Base-by-base conservation (phyloP, 495 filamentous ascomycete species). In the Penicillium salamii region DNA sequence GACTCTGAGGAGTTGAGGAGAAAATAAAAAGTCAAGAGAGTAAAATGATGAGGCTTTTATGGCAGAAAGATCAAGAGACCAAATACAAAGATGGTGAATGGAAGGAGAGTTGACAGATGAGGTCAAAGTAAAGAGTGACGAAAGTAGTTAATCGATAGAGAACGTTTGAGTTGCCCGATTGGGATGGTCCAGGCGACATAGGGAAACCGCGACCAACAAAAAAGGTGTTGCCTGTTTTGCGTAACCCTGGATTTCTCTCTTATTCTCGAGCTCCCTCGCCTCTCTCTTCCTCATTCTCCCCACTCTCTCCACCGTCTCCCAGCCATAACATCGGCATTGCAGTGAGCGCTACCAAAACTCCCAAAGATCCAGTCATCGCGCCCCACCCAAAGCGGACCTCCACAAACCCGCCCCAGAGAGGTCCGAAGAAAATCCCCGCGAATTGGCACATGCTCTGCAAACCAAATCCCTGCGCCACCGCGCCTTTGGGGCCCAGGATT, bases 341-440 rank as follows among this genome's bases (percentile, higher is more conserved):
- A 14, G 64, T 65, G 24, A 58, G 23, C 9, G 50, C 55, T 23
- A 50, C 52, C 43, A 70, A 52, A 17, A 66, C 40, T 14, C 63
- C 68, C 58, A 73, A 40, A n/a, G 56, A 56, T 41, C 47, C 52
- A 2, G 59, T 46, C 62, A 84, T 75, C 0, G 72, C 74, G 3
- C 70, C 70, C 86, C 86, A 90, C 18, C 83, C 85, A 38, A 77
- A 77, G 3, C 69, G 62, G 28, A 77, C 74, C 44, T 78, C 70
- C 21, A 88, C 65, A 33, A 84, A 81, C 0, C 83, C 86, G 9
- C 78, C 81, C 74, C 77, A 82, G 17, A 86, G 63, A 46, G 85
- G 81, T 3, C 85, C 84, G 20, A 86, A 63, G 3, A 80, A 74
- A n/a, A 85, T 74, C 1, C 83, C 84, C 0, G 80, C 50, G 37